Conservation (phyloP, 768 basidiomycete species). For the Leccinum pellstonianum region DNA sequence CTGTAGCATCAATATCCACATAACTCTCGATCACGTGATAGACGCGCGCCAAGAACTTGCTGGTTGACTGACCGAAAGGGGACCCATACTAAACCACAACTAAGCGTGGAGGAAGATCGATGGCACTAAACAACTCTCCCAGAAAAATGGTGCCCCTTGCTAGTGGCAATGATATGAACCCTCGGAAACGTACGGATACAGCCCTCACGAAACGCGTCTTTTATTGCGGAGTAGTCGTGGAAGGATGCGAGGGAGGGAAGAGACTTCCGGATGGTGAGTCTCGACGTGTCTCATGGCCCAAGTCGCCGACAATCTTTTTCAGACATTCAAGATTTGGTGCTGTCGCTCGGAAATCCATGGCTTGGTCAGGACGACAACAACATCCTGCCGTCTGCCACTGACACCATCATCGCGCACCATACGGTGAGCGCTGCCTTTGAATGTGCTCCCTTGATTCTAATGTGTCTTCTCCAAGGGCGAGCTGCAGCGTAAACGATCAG, state of each 20-base stretch:
- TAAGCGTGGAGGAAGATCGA: conserved; percentile 31
- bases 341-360: conserved; percentile 72
- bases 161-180: conserved; percentile 59
- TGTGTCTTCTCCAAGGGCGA: conserved; percentile 19
- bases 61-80: not conserved
- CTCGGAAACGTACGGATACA: conserved; percentile 39
- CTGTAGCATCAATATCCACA: not conserved
- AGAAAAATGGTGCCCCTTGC: conserved; percentile 73
- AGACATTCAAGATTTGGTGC: conserved; percentile 80
- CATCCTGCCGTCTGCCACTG: conserved; percentile 43
- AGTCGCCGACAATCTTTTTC: conserved; percentile 15
- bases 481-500: conserved; percentile 49
- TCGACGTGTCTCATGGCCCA: not conserved
- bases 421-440: conserved; percentile 40
- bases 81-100: not conserved
- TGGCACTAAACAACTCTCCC: conserved; percentile 70
- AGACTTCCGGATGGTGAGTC: conserved; percentile 64
- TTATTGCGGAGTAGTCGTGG: conserved; percentile 87
- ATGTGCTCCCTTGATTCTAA: conserved; percentile 11
- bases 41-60: not conserved
- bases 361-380: conserved; percentile 48
- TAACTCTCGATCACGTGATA: conserved; percentile 11
- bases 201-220: conserved; percentile 76
- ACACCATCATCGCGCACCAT: conserved; percentile 37
- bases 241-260: conserved; percentile 71